Evolutionary conservation across 805 yeast genomes (phyloP).

Genomic region (Candida yuanshanica): DNA sequence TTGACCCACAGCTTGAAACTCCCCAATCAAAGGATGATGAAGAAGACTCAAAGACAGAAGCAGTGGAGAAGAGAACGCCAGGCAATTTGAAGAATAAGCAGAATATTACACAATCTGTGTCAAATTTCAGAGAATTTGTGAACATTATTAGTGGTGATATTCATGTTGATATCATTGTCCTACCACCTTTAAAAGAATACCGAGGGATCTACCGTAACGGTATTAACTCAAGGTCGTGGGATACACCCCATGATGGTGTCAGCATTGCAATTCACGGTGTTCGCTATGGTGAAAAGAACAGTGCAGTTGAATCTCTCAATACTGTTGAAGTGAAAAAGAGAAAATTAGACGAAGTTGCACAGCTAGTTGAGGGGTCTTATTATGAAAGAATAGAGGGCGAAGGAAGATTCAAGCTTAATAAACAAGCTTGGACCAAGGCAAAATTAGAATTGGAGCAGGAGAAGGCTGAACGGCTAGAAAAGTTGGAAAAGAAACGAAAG

Average conservation of each 20-base stretch:
- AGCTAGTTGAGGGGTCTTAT: constrained; percentile 3
- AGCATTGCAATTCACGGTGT: constrained; percentile 55
- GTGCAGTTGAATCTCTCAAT: constrained; percentile 20
- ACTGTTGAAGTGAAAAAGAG: constrained; percentile 16
- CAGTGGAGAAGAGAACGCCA: constrained; percentile 29
- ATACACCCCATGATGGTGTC: constrained; percentile 67
- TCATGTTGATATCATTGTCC: constrained; percentile 34
- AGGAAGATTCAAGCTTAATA: constrained; percentile 16
- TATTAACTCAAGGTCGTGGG: constrained; percentile 74
- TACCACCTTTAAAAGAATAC: constrained; percentile 67
- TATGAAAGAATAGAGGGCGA: constrained; percentile 4
- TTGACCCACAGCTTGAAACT: constrained; percentile 19
- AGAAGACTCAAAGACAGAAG: constrained; percentile 12
- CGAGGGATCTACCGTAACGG: constrained; percentile 63
- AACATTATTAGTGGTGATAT: constrained; percentile 29
- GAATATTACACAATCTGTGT: constrained; percentile 26
- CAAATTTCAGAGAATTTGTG: constrained; percentile 20
- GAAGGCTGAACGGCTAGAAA: constrained; percentile 4
- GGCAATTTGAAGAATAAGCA: constrained; percentile 32
- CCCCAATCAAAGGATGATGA: constrained; percentile 1
- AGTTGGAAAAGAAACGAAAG: background rate
- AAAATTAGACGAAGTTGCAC: constrained; percentile 17
- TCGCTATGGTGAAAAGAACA: constrained; percentile 26
- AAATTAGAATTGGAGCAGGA: constrained; percentile 12
- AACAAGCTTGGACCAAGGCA: constrained; percentile 18